A percentile compares a stretch with the other conserved stretches of the same genome.
Conservation (phyloP, 257 asterid species). For the Plantago ovata region DNA sequence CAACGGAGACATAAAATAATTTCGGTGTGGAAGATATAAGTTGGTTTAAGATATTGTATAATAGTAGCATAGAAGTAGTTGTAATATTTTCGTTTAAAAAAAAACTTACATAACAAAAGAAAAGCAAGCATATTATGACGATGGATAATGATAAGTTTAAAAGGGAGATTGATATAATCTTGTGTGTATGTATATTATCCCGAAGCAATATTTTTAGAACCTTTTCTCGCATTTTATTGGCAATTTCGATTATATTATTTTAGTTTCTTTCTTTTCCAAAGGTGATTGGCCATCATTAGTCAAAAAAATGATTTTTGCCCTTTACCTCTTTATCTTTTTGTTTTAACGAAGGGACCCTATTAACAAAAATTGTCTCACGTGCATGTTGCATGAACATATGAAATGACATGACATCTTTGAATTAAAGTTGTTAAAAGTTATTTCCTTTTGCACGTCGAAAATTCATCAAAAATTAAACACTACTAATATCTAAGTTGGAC, state of each 20-base stretch:
- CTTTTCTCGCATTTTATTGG: constrained; percentile 10
- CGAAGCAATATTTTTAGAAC: constrained; percentile 18
- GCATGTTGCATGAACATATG: too few relatives aligned
- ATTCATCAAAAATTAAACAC: too few relatives aligned
- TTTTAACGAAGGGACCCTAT: constrained; percentile 35
- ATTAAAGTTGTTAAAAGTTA: neutral
- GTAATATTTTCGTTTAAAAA: too few relatives aligned
- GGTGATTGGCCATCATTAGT: constrained; percentile 48
- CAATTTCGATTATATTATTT: constrained; percentile 14
- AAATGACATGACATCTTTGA: constrained; percentile 15
- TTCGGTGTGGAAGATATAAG: too few relatives aligned
- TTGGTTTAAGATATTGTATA: too few relatives aligned
- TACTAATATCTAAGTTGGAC: too few relatives aligned
- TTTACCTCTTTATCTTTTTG: constrained; percentile 46
- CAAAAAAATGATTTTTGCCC: constrained; percentile 43
- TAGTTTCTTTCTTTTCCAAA: constrained; percentile 41
- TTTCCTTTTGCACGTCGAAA: neutral
- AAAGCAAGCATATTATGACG: constrained; percentile 33
- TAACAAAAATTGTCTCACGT: constrained; percentile 44
- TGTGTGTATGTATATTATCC: too few relatives aligned
- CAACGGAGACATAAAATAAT: too few relatives aligned
- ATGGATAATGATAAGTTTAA: constrained; percentile 41
- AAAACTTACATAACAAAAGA: too few relatives aligned
- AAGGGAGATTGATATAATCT: constrained; percentile 29
- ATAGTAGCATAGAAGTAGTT: too few relatives aligned